Conservation (phyloP, 495 filamentous ascomycete genomes). For the Xanthoparmelia taractica region DNA sequence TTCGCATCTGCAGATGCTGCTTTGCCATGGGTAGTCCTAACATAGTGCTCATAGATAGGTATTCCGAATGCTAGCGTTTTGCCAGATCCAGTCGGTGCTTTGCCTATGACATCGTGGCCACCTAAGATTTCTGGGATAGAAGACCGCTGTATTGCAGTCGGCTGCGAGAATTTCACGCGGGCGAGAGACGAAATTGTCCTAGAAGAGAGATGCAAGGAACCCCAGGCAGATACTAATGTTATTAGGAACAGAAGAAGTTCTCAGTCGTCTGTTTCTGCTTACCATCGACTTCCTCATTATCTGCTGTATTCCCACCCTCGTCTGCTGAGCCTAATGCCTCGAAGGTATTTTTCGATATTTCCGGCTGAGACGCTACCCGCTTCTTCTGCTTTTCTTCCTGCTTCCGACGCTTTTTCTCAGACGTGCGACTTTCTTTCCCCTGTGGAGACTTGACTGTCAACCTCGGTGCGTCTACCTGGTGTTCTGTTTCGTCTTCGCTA, state of each 20-base stretch:
- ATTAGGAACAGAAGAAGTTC: not conserved
- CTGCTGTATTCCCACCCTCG: slow-evolving; percentile 36
- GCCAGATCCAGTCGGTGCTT: slow-evolving; percentile 75
- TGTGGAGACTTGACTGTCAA: not conserved
- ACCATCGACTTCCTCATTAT: slow-evolving; percentile 41
- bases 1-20: slow-evolving; percentile 16
- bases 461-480: slow-evolving; percentile 2
- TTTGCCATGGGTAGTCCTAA: slow-evolving; percentile 19
- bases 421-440: not conserved
- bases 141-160: slow-evolving; percentile 68
- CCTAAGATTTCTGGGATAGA: slow-evolving; percentile 70
- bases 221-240: slow-evolving; percentile 61
- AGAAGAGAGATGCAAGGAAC: slow-evolving; percentile 58
- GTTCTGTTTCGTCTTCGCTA: slow-evolving; percentile 34
- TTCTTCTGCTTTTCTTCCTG: not conserved
- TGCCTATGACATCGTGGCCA: slow-evolving; percentile 71
- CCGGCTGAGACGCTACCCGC: not conserved
- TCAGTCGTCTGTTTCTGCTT: not conserved
- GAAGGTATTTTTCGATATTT: slow-evolving; percentile 6
- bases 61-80: slow-evolving; percentile 81
- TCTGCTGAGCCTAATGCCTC: slow-evolving; percentile 19
- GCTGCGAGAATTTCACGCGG: slow-evolving; percentile 66
- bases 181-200: slow-evolving; percentile 64
- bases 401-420: not conserved
- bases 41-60: slow-evolving; percentile 49